Evolutionary conservation across 1,284 basidiomycete genomes (phyloP), one percentile per base, ranked within the genome.

Genomic region (Spongispora temasekensis): DNA sequence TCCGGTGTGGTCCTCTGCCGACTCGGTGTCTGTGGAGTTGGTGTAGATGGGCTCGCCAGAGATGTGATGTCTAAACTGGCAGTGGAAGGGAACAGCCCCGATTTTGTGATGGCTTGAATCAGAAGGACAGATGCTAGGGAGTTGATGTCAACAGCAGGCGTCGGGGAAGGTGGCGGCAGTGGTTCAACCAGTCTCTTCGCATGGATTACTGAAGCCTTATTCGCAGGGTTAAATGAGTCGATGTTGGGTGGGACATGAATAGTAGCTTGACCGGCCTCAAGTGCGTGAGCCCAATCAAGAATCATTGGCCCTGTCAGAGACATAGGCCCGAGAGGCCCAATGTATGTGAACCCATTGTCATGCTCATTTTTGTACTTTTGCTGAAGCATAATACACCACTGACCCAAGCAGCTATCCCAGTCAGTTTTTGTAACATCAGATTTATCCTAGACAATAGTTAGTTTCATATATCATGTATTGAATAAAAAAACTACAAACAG

Each of bases 171-270:
- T 23, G 42, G n/a, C 15, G 21, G 42, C 23, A 21, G 32, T 34
- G n/a, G n/a, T n/a, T n/a, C n/a, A n/a, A n/a, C n/a, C n/a, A n/a
- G 31, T 28, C 30, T 61, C 55, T 4, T 37, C 1, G 19, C 34
- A 48, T 58, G 57, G n/a, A 56, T 9, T 3, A 53, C 17, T 0
- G 34, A 7, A 25, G 52, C 64, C 12, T 64, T 65, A 37, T 37
- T 37, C n/a, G 21, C 42, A 44, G 21, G 19, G 21, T 44, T 44
- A 21, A 44, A 44, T 5, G 2, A 44, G n/a, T 25, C 42, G 23
- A 25, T 44, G 42, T 44, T 44, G 4, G 21, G 42, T 23, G 21
- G 42, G 10, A 44, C 23, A 12, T 44, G 19, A 12, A 44, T 19
- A 19, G 5, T 44, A 44, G 42, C 42, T 0, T 44, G 42, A 21